These are phyloP conservation scores for Colletotrichum zoysiae DNA, from an alignment of 2,329 filamentous ascomycete genomes.

Conservation along the genomic window DNA sequence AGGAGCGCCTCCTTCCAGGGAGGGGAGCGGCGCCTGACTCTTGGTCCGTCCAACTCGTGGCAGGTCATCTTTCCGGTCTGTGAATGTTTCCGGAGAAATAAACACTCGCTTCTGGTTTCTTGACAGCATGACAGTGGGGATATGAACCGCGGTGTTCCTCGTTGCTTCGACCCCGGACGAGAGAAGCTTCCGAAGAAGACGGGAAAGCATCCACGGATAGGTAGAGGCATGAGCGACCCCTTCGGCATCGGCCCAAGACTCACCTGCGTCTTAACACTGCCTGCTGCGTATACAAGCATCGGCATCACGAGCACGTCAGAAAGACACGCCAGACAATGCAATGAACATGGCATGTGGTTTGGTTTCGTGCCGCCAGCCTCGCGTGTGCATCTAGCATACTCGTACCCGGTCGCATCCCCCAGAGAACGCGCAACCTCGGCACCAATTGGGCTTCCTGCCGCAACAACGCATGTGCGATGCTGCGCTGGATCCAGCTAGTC, in stretches of 20 bases:
- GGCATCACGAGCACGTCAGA: neutral
- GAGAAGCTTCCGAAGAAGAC: neutral
- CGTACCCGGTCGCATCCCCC: neutral
- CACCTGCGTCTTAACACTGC: neutral
- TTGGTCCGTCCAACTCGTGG: neutral
- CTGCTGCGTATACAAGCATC: neutral
- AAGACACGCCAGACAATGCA: constrained; percentile 16
- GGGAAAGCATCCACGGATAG: neutral
- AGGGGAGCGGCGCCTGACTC: constrained; percentile 14
- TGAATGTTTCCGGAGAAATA: constrained; percentile 8
- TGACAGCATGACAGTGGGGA: neutral
- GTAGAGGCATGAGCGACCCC: neutral
- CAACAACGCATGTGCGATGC: constrained; percentile 22
- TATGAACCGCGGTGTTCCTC: constrained; percentile 18
- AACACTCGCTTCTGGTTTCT: constrained; percentile 6
- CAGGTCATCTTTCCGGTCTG: neutral
- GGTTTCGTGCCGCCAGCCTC: constrained; percentile 32
- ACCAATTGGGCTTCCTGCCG: constrained; percentile 9
- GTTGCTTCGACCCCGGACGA: constrained; percentile 18
- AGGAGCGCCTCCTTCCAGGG: neutral
- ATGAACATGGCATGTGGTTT: neutral
- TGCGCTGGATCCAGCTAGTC: constrained; percentile 22
- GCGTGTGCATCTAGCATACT: neutral
- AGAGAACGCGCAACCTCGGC: constrained; percentile 2
- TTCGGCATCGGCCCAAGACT: neutral